Evolutionary conservation across 305 asterid genomes (phyloP), one percentile per base, ranked within the genome.

Genomic region (Lippia alba): DNA sequence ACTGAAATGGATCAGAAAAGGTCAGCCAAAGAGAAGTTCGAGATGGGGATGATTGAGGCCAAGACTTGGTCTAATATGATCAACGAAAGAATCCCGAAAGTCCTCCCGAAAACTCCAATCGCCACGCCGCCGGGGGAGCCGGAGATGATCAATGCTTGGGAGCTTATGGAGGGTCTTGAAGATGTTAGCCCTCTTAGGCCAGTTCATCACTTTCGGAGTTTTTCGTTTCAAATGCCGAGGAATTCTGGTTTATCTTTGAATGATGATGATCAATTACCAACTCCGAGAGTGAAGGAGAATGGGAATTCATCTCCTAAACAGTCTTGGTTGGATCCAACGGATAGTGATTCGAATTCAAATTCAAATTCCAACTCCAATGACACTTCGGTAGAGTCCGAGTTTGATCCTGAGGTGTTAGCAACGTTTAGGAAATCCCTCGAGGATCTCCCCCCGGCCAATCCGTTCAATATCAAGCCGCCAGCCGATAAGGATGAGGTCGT

Each of bases 111-210:
- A 65, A 94, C 97, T 3, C 93, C 95, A 15, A 48, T 62, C 44
- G 73, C 71, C 48, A 89, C 93, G 20, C 89, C 95, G 19, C 92
- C 94, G 0, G 95, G 92, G 0, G 97, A 94, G 80, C 94, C 94
- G 11, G 94, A 90, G 80, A 80, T 63, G 44, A 90, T 94, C 80
- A 81, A 94, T 74, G 87, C 88, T 14, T 91, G 94, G 94, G 97
- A 94, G 60, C 71, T 94, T 81, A 90, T 91, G 97, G 94, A 87
- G 75, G 99, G 96, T 6, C 89, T 91, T 3, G 96, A 94, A 24
- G 97, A 88, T 24, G 16, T 55, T 45, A 85, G 92, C 61, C 97
- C 97, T 33, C 80, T 83, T 16, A 78, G 75, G 60, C 79, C 81
- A 0, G 64, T 3, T 39, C 81, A 73, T 34, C 91, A 84, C 34